Conservation (phyloP, 352 stramenopile genomes). For the Aphanomyces stellatus region DNA sequence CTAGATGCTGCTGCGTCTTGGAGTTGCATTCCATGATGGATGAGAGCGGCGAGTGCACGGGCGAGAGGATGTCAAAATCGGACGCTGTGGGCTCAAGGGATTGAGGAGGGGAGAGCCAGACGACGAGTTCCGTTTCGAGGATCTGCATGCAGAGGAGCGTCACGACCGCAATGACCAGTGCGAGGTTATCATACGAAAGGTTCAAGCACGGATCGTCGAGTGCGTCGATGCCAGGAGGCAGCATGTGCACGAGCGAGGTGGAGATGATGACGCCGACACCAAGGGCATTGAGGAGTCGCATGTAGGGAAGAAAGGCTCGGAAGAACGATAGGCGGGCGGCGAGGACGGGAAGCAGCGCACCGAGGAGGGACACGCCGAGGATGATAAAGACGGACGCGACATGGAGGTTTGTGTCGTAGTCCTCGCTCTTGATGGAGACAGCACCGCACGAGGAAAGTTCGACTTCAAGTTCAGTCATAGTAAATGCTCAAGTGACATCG, state of each 20-base stretch:
- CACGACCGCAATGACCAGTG: conserved; percentile 42
- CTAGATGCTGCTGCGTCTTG: neutral
- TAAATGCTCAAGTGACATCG: no score
- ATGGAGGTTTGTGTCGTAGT: conserved; percentile 46
- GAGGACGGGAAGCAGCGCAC: conserved; percentile 38
- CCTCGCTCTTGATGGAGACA: no score
- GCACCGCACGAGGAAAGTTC: no score
- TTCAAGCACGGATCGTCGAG: conserved; percentile 51
- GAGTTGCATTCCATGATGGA: neutral
- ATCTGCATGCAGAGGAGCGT: conserved; percentile 54
- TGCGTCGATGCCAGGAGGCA: conserved; percentile 47
- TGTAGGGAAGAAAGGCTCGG: neutral
- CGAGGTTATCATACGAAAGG: conserved; percentile 42
- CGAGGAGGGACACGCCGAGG: conserved; percentile 36
- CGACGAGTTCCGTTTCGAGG: conserved; percentile 23
- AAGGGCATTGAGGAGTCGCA: conserved; percentile 37
- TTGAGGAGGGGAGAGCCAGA: neutral
- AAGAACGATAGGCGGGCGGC: conserved; percentile 34
- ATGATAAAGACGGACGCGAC: conserved; percentile 46
- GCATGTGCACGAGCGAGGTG: conserved; percentile 67
- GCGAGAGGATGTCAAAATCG: conserved; percentile 11
- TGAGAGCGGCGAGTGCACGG: conserved; percentile 17
- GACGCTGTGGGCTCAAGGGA: neutral
- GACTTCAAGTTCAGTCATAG: no score
- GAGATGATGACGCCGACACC: conserved; percentile 56